Conservation (phyloP, 2,329 filamentous ascomycete species). For the Microcyclosporella mali region DNA sequence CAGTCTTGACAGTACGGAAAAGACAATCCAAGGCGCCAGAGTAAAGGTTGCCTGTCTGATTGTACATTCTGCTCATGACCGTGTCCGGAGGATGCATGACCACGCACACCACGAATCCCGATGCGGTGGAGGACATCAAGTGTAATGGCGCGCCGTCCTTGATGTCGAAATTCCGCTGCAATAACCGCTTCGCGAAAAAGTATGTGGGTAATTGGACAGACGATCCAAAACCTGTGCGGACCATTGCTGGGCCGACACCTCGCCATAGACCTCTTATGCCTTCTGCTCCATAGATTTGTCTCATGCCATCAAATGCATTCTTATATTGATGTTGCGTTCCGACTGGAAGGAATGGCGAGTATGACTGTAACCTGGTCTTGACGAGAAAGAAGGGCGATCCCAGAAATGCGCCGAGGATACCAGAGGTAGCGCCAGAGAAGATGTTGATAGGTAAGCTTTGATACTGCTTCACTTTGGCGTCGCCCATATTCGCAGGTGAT, state of each 20-base stretch:
- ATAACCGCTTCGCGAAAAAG: slow-evolving; percentile 87
- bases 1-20: slow-evolving; percentile 81
- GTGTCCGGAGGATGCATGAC: slow-evolving; percentile 99
- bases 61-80: slow-evolving; percentile 98
- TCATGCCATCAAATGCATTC: slow-evolving; percentile 76
- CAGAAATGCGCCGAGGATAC: slow-evolving; percentile 83
- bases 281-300: slow-evolving; percentile 70
- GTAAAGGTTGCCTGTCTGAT: slow-evolving; percentile 98
- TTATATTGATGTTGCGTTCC: slow-evolving; percentile 94
- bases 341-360: slow-evolving; percentile 83
- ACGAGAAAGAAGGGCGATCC: slow-evolving; percentile 97
- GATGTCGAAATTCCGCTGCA: slow-evolving; percentile 79
- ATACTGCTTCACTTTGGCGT: slow-evolving; percentile 35
- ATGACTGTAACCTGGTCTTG: slow-evolving; percentile 93
- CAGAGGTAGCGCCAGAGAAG: slow-evolving; percentile 81
- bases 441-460: slow-evolving; percentile 91
- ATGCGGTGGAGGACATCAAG: slow-evolving; percentile 78
- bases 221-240: slow-evolving; percentile 90
- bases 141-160: slow-evolving; percentile 85
- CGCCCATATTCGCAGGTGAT: slow-evolving; percentile 56
- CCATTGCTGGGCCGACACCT: slow-evolving; percentile 88
- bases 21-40: slow-evolving; percentile 87
- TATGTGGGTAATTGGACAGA: slow-evolving; percentile 96
- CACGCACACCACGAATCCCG: slow-evolving; percentile 92
- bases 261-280: slow-evolving; percentile 79